A percentile compares a stretch with the other conserved stretches of the same genome.
Conservation (phyloP, 2,329 filamentous ascomycete species). For the Stagonosporopsis vannaccii region DNA sequence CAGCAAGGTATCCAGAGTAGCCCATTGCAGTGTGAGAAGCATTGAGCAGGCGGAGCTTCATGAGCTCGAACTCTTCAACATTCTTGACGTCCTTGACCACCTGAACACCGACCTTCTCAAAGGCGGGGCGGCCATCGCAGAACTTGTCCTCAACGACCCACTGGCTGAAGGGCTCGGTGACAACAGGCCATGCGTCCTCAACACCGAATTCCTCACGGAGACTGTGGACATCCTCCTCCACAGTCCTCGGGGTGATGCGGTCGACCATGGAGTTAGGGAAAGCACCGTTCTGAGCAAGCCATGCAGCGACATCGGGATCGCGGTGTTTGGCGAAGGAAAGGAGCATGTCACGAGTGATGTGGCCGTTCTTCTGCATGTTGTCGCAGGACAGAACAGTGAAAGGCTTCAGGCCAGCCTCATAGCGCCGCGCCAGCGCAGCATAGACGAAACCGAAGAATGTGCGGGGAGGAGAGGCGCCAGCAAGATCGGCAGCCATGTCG, state of each 20-base stretch:
- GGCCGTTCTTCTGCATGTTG: slow-evolving; percentile 42
- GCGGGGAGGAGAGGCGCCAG: slow-evolving; percentile 31
- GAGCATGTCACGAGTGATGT: slow-evolving; percentile 39
- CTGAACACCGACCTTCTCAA: slow-evolving; percentile 42
- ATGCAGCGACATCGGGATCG: slow-evolving; percentile 34
- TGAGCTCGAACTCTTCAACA: slow-evolving; percentile 39
- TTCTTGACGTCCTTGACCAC: slow-evolving; percentile 36
- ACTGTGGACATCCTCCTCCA: slow-evolving; percentile 30
- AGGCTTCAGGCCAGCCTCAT: slow-evolving; percentile 35
- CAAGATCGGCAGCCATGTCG: slow-evolving; percentile 35
- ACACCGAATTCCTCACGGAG: slow-evolving; percentile 35
- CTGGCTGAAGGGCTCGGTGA: slow-evolving; percentile 40
- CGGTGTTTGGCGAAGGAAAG: slow-evolving; percentile 33
- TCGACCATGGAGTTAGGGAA: slow-evolving; percentile 44
- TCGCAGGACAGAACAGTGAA: slow-evolving; percentile 43
- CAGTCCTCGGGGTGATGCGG: slow-evolving; percentile 39
- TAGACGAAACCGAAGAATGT: slow-evolving; percentile 40
- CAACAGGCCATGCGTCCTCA: slow-evolving; percentile 38
- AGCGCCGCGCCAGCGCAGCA: slow-evolving; percentile 33
- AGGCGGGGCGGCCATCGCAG: slow-evolving; percentile 35
- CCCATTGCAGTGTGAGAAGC: slow-evolving; percentile 39
- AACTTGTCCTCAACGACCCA: slow-evolving; percentile 44
- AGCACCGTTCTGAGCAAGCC: slow-evolving; percentile 37
- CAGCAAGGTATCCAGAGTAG: slow-evolving; percentile 35
- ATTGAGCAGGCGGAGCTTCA: slow-evolving; percentile 40